Evolutionary conservation across 1,284 basidiomycete species (phyloP).

Genomic region (Ceratobasidium sp.): DNA sequence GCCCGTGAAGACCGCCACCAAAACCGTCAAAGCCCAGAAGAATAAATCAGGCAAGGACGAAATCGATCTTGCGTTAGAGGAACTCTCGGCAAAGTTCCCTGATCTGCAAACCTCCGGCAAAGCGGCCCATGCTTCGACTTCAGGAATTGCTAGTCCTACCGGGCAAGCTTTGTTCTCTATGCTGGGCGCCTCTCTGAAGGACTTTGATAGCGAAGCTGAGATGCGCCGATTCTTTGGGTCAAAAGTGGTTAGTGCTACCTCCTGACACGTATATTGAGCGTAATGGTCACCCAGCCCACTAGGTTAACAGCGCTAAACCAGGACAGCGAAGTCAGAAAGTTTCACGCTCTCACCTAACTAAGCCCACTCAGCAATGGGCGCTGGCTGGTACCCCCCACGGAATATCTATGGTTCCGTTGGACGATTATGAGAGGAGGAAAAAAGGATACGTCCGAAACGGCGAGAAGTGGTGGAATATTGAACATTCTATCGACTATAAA

Average conservation of each 20-base stretch:
- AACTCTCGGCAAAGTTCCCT: conserved; percentile 75
- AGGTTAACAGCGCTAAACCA: conserved; percentile 51
- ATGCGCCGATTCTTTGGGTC: conserved; percentile 93
- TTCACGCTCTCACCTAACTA: conserved; percentile 50
- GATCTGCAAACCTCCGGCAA: conserved; percentile 33
- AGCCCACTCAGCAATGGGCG: conserved; percentile 46
- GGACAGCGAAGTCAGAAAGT: conserved; percentile 65
- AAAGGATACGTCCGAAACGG: conserved; percentile 54
- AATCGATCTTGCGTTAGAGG: conserved; percentile 83
- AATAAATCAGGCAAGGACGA: conserved; percentile 79
- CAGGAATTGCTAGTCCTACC: conserved; percentile 9
- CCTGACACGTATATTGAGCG: not conserved
- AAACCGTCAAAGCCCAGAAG: conserved; percentile 48
- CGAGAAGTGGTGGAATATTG: conserved; percentile 88
- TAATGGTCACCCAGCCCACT: not conserved
- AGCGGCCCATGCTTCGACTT: conserved; percentile 12
- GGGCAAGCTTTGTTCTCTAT: conserved; percentile 56
- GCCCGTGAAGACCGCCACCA: conserved; percentile 50
- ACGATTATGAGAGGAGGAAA: conserved; percentile 57
- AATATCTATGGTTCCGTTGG: conserved; percentile 72
- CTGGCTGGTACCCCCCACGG: conserved; percentile 62
- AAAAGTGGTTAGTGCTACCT: conserved; percentile 75
- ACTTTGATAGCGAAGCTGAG: conserved; percentile 89
- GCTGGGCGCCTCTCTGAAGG: conserved; percentile 78
- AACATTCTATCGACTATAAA: conserved; percentile 86